A percentile compares a stretch with the other conserved stretches of the same genome.
phyloP scores from a whole-genome alignment of 2,329 filamentous ascomycete genomes.

The Paraconiothyrium sp. region DNA sequence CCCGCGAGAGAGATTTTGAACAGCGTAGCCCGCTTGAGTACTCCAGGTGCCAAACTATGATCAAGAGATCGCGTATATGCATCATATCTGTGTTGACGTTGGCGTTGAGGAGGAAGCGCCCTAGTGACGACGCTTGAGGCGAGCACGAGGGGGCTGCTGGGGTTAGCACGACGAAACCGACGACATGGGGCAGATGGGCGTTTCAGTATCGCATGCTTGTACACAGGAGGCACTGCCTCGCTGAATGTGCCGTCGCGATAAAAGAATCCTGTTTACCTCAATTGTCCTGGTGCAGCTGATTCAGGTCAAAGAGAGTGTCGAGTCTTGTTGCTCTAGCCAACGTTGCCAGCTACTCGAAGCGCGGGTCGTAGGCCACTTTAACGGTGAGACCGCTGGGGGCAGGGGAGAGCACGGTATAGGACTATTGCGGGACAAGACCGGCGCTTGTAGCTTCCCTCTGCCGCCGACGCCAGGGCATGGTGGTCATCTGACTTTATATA shows the following conservation, averaged over 20 bases:
- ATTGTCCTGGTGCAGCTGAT: not conserved
- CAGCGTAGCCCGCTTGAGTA: too few species aligned
- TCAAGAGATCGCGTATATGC: too few species aligned
- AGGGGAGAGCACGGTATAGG: not conserved
- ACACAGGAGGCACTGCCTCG: not conserved
- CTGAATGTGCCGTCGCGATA: not conserved
- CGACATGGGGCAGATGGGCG: not conserved
- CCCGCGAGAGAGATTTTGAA: too few species aligned
- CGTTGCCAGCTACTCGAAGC: not conserved
- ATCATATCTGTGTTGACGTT: not conserved
- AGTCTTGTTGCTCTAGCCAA: not conserved
- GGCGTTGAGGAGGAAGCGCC: not conserved
- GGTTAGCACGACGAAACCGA: not conserved
- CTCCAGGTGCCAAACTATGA: too few species aligned
- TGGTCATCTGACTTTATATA: not conserved
- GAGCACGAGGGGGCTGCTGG: not conserved
- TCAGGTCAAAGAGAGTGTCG: not conserved
- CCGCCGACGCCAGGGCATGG: not conserved
- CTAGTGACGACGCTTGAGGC: not conserved
- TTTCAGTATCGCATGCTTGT: not conserved
- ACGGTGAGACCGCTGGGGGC: not conserved
- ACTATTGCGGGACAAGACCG: not conserved
- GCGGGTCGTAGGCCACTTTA: not conserved
- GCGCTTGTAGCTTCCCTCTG: not conserved
- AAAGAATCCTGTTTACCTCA: not conserved